Conservation (phyloP, 495 filamentous ascomycete genomes). For the Penicillium nucicola region DNA sequence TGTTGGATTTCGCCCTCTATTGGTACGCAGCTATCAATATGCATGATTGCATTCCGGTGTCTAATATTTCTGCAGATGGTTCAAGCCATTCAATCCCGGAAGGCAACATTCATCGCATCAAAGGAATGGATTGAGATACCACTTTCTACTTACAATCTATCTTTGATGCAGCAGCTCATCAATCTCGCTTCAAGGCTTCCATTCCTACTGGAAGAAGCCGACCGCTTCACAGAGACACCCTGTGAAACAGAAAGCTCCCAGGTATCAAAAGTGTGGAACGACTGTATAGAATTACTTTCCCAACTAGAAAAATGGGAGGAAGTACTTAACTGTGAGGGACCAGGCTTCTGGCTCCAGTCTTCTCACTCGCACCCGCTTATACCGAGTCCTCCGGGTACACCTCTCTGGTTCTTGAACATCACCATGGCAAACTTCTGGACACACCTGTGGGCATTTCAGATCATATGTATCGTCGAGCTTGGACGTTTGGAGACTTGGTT, state of each 20-base stretch:
- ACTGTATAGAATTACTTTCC: neutral
- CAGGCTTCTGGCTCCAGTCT: neutral
- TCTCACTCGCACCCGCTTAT: neutral
- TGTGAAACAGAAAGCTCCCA: neutral
- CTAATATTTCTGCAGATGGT: neutral
- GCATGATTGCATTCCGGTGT: neutral
- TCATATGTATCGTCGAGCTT: constrained; percentile 30
- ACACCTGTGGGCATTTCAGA: constrained; percentile 34
- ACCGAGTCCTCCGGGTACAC: neutral
- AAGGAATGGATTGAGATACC: constrained; percentile 26
- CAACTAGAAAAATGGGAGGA: neutral
- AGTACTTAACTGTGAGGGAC: neutral
- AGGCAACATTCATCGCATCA: constrained; percentile 19
- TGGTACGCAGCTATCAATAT: constrained; percentile 19
- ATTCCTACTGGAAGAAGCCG: constrained; percentile 16
- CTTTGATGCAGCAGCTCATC: constrained; percentile 28
- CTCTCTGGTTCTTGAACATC: constrained; percentile 30
- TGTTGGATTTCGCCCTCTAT: constrained; percentile 29
- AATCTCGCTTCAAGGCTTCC: constrained; percentile 26
- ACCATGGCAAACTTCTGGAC: constrained; percentile 34
- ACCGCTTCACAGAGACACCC: neutral
- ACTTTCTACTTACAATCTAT: constrained; percentile 21
- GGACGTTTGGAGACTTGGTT: constrained; percentile 4
- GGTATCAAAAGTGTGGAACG: neutral
- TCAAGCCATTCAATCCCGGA: neutral